These are phyloP conservation scores for Pseudogymnoascus sp. DNA, from an alignment of 2,329 filamentous ascomycete genomes.

Conservation along the genomic window DNA sequence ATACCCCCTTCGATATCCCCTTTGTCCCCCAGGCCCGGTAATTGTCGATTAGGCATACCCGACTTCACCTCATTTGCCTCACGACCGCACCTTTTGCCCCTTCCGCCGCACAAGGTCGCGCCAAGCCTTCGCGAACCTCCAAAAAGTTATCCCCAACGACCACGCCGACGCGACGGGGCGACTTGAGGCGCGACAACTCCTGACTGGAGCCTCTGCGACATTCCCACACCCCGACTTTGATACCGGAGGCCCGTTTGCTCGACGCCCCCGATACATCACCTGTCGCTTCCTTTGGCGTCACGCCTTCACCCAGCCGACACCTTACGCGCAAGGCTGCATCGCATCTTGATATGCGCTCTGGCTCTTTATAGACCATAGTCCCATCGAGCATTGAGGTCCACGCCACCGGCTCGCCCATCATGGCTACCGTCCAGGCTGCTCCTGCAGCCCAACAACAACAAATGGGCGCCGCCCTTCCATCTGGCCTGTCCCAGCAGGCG, in stretches of 20 bases:
- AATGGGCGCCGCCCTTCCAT: constrained; percentile 51
- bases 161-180: constrained; percentile 25
- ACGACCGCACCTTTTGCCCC: background rate
- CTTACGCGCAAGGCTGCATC: constrained; percentile 30
- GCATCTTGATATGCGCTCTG: constrained; percentile 28
- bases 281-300: constrained; percentile 16
- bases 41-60: background rate
- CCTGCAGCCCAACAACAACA: constrained; percentile 53
- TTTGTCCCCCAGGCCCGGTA: background rate
- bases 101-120: constrained; percentile 20
- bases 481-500: constrained; percentile 66
- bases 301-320: constrained; percentile 18
- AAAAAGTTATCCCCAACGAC: constrained; percentile 24
- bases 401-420: constrained; percentile 35
- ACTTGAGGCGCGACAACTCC: constrained; percentile 21
- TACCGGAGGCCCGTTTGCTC: constrained; percentile 14
- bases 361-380: constrained; percentile 17
- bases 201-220: background rate
- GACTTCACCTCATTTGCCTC: background rate
- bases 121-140: constrained; percentile 26
- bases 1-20: background rate
- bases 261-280: constrained; percentile 15
- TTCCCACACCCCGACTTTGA: constrained; percentile 12
- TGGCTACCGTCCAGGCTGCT: constrained; percentile 74
- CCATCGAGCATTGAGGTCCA: constrained; percentile 14